phyloP scores from a whole-genome alignment of 371 early-diverging fungal genomes.

The Mortierella sp. region DNA sequence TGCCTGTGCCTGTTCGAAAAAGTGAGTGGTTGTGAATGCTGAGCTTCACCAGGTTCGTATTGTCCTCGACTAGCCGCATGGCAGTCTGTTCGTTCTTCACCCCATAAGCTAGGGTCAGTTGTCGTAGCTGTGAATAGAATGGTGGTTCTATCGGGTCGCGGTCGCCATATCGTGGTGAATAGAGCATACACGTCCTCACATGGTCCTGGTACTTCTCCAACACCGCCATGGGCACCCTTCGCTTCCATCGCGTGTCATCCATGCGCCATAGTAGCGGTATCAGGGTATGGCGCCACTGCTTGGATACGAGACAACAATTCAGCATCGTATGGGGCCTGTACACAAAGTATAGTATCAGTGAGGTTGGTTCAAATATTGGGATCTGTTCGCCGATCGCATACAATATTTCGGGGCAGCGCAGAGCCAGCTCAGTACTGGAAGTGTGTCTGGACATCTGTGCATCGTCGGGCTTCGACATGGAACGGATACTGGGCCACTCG shows the following conservation, averaged over 20 bases:
- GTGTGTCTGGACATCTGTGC: too few species aligned
- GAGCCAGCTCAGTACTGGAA: too few species aligned
- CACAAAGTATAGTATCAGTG: background rate
- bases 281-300: conserved; percentile 10
- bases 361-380: background rate
- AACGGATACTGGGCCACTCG: too few species aligned
- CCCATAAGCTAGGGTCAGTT: too few species aligned
- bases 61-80: too few species aligned
- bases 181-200: background rate
- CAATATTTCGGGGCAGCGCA: background rate
- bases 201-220: background rate
- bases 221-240: background rate
- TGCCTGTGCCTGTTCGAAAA: too few species aligned
- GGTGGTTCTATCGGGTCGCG: too few species aligned
- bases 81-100: too few species aligned
- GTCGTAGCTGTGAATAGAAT: background rate
- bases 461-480: too few species aligned
- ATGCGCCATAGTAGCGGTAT: conserved; percentile 6
- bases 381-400: conserved; percentile 3
- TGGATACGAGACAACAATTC: conserved; percentile 10
- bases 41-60: too few species aligned
- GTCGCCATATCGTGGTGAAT: too few species aligned
- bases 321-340: background rate
- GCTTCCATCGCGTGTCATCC: background rate
- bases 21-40: too few species aligned